Percentiles rank a stretch among this genome's conserved stretches.
These are phyloP conservation scores for Rhododendron simsii DNA, from an alignment of 148 eudicot genomes.

Conservation along the genomic window DNA sequence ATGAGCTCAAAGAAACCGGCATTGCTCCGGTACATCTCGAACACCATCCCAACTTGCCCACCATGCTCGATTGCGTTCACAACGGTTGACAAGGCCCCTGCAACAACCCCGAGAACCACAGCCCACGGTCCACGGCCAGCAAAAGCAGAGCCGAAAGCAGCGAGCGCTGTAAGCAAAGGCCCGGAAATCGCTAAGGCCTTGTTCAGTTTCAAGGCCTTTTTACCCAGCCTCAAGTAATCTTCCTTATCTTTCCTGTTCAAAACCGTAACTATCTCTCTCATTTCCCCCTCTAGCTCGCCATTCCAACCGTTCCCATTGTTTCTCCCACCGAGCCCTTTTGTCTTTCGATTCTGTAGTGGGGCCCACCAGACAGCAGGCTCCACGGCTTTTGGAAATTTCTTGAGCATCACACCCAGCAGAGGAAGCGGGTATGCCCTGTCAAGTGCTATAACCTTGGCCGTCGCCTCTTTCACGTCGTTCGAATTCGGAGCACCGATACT, in stretches of 20 bases:
- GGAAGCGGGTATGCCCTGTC: conserved; percentile 72
- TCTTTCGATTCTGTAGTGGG: not conserved
- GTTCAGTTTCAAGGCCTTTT: conserved; percentile 54
- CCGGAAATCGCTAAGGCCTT: conserved; percentile 49
- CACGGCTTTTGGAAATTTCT: conserved; percentile 46
- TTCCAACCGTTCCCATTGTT: conserved; percentile 48
- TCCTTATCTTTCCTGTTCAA: conserved; percentile 41
- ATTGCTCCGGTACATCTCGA: conserved; percentile 56
- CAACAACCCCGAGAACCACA: conserved; percentile 12
- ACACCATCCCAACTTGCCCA: conserved; percentile 51
- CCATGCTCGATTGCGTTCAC: conserved; percentile 19
- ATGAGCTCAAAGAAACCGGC: conserved; percentile 24
- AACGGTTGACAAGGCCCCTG: conserved; percentile 26
- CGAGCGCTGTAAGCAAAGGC: conserved; percentile 50
- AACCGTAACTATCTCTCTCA: conserved; percentile 40
- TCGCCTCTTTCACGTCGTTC: conserved; percentile 32
- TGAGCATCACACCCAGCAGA: conserved; percentile 54
- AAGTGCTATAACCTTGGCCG: conserved; percentile 47
- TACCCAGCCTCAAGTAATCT: conserved; percentile 57
- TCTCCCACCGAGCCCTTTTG: not conserved
- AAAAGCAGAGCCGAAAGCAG: conserved; percentile 47
- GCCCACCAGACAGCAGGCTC: conserved; percentile 64
- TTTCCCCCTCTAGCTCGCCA: conserved; percentile 38
- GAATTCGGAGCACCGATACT: conserved; percentile 7
- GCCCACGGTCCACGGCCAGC: conserved; percentile 7